Evolutionary conservation across 2,329 filamentous ascomycete species (phyloP), one percentile per base, ranked within the genome.

Genomic region (Fusarium camptoceras): DNA sequence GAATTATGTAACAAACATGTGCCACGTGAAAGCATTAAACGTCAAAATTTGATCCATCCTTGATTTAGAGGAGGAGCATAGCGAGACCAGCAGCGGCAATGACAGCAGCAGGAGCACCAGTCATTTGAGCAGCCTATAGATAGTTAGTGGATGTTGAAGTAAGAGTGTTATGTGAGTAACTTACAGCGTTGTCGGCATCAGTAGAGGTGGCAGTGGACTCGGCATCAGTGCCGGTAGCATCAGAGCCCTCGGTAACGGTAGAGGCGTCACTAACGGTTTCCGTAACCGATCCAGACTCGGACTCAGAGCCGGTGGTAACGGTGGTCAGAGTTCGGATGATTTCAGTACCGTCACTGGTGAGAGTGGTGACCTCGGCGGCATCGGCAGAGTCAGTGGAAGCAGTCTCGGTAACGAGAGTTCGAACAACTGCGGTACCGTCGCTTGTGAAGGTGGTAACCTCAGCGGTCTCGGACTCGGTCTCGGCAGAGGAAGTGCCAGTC

Each of bases 11-110:
- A 77, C 76, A 80, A 79, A 78, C 76, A 81, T 81, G 78, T 81
- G 78, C 77, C 78, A 75, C 72, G 71, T 77, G 73, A 74, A 70
- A 72, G 61, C 70, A 69, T 74, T 65, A 73, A 76, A 69, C 72
- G 57, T 70, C 60, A 66, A 48, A 55, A 59, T 48, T 51, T n/a
- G 3, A 20, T 42, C 51, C 50, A 39, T 25, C 60, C 59, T 58
- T 58, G 28, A 68, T 69, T 83, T 84, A 87, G 63, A 87, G 81
- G 63, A 87, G 77, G 64, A 85, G 73, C 66, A 80, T 83, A 42
- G 83, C 84, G 47, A 87, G 63, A 74, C 85, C 85, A 22, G 83
- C 84, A 24, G 82, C 85, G 54, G 83, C 85, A 42, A 87, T 65
- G 50, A 86, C 68, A 59, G 84, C 85, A 28, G 76, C 75, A 24